Base-by-base conservation (phyloP, 441 rosid genomes). In the Corymbia calophylla region DNA sequence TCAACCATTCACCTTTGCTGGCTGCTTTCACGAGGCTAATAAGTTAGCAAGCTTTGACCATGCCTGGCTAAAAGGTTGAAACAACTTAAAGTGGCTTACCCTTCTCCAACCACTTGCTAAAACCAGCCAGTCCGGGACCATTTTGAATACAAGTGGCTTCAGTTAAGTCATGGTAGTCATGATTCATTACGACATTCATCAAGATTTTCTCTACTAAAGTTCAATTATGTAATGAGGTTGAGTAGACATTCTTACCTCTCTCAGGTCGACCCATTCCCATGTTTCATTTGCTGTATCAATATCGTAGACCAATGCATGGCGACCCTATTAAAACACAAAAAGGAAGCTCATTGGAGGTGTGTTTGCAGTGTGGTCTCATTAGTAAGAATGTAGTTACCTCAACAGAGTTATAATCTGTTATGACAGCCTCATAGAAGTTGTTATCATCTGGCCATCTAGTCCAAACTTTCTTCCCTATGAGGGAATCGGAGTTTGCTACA, bases 361-460 rank as follows among this genome's bases (percentile, higher is more conserved):
- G 48, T 86, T 86, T 86, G 62, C 68, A 55, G 60, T 53, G n/a
- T 29, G 48, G 23, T 32, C 19, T 39, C 84, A 39, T 77, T 77
- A 39, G 84, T 14, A 77, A 89, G 66, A 25, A 49, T 44, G 86
- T 13, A 68, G 25, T 64, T 54, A 86, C 90, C 86, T 89, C 88
- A 29, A 27, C 88, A 21, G 90, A 62, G 58, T 86, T 86, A 55
- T 86, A 86, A 86, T 86, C 88, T 49, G 88, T 86, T 55, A 86
- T 86, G 64, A 86, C 88, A 86, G 88, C 88, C 88, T 86, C 68
- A 60, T 86, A 86, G 48, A 86, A 86, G 88, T 86, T 86, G 31
- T 86, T 86, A 86, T 86, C 88, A 54, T 86, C 88, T 15, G 88
- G 88, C 88, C 88, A 86, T 47, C 88, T 86, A 60, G 88, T 86